Conservation (phyloP, 257 asterid species). For the Sherardia arvensis region DNA sequence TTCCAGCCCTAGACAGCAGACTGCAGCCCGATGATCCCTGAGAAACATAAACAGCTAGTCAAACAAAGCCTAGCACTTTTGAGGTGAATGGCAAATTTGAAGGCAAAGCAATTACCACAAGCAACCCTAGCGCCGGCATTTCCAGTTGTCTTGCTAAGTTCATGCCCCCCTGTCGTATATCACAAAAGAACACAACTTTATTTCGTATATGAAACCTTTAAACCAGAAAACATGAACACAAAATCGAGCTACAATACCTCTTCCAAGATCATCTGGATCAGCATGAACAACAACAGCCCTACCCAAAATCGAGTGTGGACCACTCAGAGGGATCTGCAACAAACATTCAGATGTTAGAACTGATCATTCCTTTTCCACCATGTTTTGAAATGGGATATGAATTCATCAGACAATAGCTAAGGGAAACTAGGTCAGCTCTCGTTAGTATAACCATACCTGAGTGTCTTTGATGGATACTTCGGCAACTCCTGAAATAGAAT, state of each 20-base stretch:
- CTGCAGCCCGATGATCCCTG: slow-evolving; percentile 92
- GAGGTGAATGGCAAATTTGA: not conserved
- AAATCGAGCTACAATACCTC: too few relatives aligned
- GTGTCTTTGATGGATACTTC: slow-evolving; percentile 50
- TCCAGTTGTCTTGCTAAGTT: slow-evolving; percentile 85
- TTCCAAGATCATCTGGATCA: slow-evolving; percentile 91
- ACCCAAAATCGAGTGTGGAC: slow-evolving; percentile 75
- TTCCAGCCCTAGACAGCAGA: slow-evolving; percentile 49
- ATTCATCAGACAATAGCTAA: not conserved
- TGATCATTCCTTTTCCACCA: not conserved
- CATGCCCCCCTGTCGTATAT: slow-evolving; percentile 65
- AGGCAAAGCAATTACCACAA: slow-evolving; percentile 47
- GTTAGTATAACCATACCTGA: slow-evolving; percentile 33
- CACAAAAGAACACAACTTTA: not conserved
- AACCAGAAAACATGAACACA: not conserved
- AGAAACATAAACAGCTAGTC: slow-evolving; percentile 4
- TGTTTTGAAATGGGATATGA: not conserved
- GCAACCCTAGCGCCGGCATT: slow-evolving; percentile 92
- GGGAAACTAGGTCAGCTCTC: not conserved
- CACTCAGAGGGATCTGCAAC: slow-evolving; percentile 62
- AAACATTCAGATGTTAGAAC: slow-evolving; percentile 1
- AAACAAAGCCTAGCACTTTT: not conserved
- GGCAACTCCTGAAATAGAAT: slow-evolving; percentile 55
- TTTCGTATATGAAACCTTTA: too few relatives aligned
- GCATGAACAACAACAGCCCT: slow-evolving; percentile 96